Percentiles rank a stretch among this genome's conserved stretches.
phyloP scores from a whole-genome alignment of 495 filamentous ascomycete genomes.

The Podospora pseudocomata region DNA sequence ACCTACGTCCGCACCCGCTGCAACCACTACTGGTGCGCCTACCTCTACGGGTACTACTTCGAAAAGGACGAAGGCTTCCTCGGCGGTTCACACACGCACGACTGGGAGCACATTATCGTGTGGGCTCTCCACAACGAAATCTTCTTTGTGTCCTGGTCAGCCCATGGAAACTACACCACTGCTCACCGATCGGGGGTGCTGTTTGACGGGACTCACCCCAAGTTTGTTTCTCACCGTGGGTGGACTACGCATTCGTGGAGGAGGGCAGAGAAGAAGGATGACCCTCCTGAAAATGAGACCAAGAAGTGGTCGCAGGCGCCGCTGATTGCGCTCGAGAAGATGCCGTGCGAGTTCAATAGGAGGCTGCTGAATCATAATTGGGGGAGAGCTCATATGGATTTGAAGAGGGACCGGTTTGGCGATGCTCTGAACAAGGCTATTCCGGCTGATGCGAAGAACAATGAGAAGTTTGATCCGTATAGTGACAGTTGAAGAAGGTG shows the following conservation, averaged over 20 bases:
- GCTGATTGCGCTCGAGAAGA: slow-evolving; percentile 5
- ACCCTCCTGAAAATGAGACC: background rate
- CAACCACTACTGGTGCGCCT: slow-evolving; percentile 8
- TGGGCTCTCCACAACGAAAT: background rate
- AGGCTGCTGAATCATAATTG: background rate
- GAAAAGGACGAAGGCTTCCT: background rate
- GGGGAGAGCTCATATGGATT: background rate
- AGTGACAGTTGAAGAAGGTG: background rate
- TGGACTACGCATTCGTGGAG: background rate
- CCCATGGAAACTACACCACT: background rate
- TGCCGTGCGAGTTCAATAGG: slow-evolving; percentile 1
- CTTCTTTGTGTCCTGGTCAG: background rate
- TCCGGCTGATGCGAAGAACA: background rate
- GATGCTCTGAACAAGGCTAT: background rate
- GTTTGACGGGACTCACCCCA: slow-evolving; percentile 2
- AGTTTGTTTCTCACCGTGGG: background rate
- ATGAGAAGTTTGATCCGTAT: background rate
- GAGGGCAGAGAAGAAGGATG: background rate
- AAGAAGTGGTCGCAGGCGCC: background rate
- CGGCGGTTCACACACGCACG: background rate
- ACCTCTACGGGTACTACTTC: slow-evolving; percentile 4
- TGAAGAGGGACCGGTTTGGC: background rate
- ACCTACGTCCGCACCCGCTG: slow-evolving; percentile 1
- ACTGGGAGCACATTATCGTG: slow-evolving; percentile 7
- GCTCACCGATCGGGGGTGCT: background rate